Conservation (phyloP, 179 eudicot species). For the Corrigiola litoralis region DNA sequence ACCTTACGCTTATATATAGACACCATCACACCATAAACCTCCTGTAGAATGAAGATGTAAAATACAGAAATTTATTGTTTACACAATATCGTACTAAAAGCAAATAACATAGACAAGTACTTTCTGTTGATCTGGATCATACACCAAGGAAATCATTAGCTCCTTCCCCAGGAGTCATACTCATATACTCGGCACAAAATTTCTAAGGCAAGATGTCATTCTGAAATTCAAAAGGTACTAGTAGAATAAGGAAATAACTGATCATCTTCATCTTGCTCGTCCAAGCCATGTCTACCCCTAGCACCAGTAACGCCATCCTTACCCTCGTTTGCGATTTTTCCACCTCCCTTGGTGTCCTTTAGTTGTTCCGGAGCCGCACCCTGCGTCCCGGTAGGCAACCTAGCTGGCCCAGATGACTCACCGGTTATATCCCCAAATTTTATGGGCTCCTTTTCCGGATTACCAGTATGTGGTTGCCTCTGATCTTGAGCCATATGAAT, state of each 20-base stretch:
- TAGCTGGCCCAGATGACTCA: not conserved
- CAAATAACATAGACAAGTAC: too few species aligned
- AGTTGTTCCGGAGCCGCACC: not conserved
- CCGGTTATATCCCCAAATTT: not conserved
- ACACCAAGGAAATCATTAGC: too few species aligned
- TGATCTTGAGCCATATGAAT: not conserved
- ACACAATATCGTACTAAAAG: too few species aligned
- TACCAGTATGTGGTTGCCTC: not conserved
- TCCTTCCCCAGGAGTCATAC: too few species aligned
- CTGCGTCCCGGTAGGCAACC: not conserved
- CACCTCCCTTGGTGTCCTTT: not conserved
- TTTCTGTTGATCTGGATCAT: too few species aligned
- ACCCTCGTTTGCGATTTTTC: too few species aligned
- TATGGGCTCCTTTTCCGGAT: not conserved
- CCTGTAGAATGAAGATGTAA: too few species aligned
- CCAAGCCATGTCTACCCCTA: not conserved
- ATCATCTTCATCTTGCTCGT: conserved; percentile 1
- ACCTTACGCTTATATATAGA: too few species aligned
- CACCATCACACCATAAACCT: too few species aligned
- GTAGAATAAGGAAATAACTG: conserved; percentile 22
- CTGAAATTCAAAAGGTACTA: conserved; percentile 12
- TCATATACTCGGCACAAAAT: too few species aligned
- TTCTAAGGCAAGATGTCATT: too few species aligned
- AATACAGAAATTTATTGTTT: too few species aligned
- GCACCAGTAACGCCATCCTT: not conserved